phyloP scores from a whole-genome alignment of 2,329 filamentous ascomycete genomes.

The Epichloe glyceriae region DNA sequence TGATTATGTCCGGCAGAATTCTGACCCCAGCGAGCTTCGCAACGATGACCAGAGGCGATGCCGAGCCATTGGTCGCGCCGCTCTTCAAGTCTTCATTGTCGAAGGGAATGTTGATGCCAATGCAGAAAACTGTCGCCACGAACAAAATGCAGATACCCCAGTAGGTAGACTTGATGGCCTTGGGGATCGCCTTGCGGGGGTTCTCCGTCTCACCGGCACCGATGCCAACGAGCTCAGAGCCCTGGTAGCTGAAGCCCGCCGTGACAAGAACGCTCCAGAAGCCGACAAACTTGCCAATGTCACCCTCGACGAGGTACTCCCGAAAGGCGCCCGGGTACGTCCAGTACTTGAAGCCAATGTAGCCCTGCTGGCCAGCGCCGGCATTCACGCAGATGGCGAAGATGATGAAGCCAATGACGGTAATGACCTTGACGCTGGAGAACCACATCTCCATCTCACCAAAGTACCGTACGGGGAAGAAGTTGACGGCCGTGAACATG shows the following conservation, averaged over 20 bases:
- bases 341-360: conserved; percentile 65
- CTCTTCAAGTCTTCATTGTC: conserved; percentile 40
- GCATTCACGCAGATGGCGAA: conserved; percentile 65
- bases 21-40: conserved; percentile 48
- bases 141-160: conserved; percentile 63
- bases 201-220: conserved; percentile 67
- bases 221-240: conserved; percentile 63
- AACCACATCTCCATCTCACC: conserved; percentile 73
- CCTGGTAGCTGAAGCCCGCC: conserved; percentile 58
- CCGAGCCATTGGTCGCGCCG: conserved; percentile 42
- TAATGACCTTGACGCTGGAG: conserved; percentile 63
- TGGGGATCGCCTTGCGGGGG: conserved; percentile 58
- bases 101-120: conserved; percentile 58
- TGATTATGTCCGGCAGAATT: conserved; percentile 57
- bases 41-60: conserved; percentile 52
- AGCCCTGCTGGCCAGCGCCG: conserved; percentile 55
- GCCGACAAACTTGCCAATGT: conserved; percentile 49
- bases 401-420: conserved; percentile 62
- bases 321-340: conserved; percentile 53
- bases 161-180: conserved; percentile 62
- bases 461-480: conserved; percentile 58
- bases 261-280: conserved; percentile 59
- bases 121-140: conserved; percentile 51
- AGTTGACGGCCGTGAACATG: conserved; percentile 54
- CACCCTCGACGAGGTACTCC: conserved; percentile 40